Percentiles rank a stretch among this genome's conserved stretches.
phyloP scores from a whole-genome alignment of 139 green algal genomes.

The Picochlorum sp. region DNA sequence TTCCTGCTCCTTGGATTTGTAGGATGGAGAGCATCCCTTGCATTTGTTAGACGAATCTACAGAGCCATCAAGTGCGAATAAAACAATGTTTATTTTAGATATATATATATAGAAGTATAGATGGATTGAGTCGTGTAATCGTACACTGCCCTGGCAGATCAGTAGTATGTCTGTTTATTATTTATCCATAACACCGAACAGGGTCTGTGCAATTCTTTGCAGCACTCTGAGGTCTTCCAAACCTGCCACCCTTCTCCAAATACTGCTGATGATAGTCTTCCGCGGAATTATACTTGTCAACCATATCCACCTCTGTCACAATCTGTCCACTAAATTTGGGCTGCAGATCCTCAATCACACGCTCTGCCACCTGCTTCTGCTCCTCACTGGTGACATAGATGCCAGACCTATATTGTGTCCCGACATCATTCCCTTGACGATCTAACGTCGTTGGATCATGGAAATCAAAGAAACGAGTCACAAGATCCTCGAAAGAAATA shows the following conservation, averaged over 20 bases:
- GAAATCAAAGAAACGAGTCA: conserved; percentile 59
- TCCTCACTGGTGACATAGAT: conserved; percentile 60
- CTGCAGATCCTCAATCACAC: conserved; percentile 9
- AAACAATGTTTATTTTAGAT: background rate
- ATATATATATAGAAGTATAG: background rate
- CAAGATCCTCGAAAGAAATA: conserved; percentile 49
- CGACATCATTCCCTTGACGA: conserved; percentile 62
- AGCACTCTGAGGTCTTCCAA: conserved; percentile 48
- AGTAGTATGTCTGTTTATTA: background rate
- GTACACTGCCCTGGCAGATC: background rate
- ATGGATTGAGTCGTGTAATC: background rate
- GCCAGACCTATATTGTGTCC: conserved; percentile 70
- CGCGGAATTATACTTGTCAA: conserved; percentile 30
- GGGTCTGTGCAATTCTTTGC: conserved; percentile 70
- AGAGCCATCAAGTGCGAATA: conserved; percentile 57
- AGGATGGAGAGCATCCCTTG: conserved; percentile 69
- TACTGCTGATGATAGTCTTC: conserved; percentile 33
- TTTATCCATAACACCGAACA: conserved; percentile 76
- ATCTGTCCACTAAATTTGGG: conserved; percentile 22
- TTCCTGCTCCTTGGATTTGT: conserved; percentile 81
- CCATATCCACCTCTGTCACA: conserved; percentile 34
- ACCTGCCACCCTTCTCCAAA: conserved; percentile 51
- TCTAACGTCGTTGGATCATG: conserved; percentile 75
- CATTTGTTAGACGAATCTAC: conserved; percentile 76
- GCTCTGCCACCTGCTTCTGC: conserved; percentile 29